These are phyloP conservation scores for Coleophoma eucalyptorum DNA, from an alignment of 2,329 filamentous ascomycete genomes.

Conservation along the genomic window DNA sequence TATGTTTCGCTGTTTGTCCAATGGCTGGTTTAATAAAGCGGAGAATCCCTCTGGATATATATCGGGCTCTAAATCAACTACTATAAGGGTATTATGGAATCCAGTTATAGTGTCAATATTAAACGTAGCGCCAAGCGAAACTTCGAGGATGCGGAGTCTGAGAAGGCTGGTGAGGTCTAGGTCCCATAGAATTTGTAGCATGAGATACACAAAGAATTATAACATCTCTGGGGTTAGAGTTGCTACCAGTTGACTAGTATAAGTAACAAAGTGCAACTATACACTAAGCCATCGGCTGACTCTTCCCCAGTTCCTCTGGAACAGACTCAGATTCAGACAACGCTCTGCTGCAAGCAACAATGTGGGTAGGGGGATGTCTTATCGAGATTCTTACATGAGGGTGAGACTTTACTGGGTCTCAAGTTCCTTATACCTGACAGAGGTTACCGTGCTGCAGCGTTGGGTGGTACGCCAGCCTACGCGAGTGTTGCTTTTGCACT, in stretches of 20 bases:
- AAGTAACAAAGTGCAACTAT: too few relatives aligned
- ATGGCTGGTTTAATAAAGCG: conserved; percentile 15
- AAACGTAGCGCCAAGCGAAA: too few relatives aligned
- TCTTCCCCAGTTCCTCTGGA: background rate
- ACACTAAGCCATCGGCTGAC: too few relatives aligned
- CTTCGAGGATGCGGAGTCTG: too few relatives aligned
- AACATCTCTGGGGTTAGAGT: too few relatives aligned
- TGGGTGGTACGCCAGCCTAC: background rate
- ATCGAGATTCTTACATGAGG: background rate
- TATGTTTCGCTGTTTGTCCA: conserved; percentile 6
- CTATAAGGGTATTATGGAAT: too few relatives aligned
- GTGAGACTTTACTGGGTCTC: background rate
- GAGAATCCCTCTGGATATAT: conserved; percentile 33
- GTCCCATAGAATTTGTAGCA: too few relatives aligned
- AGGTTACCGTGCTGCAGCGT: background rate
- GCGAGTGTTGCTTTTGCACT: background rate
- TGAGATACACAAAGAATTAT: too few relatives aligned
- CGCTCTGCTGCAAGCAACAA: background rate
- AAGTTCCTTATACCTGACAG: background rate
- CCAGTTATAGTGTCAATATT: too few relatives aligned
- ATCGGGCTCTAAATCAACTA: too few relatives aligned
- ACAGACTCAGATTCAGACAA: background rate
- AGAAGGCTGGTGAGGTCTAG: too few relatives aligned
- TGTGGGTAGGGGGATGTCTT: background rate
- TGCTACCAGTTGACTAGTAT: too few relatives aligned